Evolutionary conservation across 1,284 basidiomycete genomes (phyloP), one percentile per base, ranked within the genome.

Genomic region (Macrocystidia cucumis): DNA sequence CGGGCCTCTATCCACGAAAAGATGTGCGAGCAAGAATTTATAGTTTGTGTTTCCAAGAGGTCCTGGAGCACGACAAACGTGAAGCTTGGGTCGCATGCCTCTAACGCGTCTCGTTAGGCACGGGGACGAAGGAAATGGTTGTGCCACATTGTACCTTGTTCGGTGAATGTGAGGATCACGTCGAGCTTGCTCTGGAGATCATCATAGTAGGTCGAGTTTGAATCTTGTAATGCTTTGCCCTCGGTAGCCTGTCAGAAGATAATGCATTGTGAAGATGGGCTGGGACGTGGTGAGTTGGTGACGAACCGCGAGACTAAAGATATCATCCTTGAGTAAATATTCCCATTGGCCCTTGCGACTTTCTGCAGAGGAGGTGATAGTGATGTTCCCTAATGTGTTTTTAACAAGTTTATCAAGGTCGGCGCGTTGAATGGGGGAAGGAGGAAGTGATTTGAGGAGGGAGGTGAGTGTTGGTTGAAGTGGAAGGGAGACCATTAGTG

Each of bases 1-100:
- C 81, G 77, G 33, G 57, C 57, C 59, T 91, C 88, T 29, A 91
- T 80, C 82, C 87, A 91, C 2, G 78, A 76, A 59, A 91, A 89
- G 21, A 91, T 74, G 44, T 82, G 77, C 9, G 84, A 83, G 53
- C 88, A 91, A 5, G 83, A 87, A 1, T 65, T 55, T 43, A 91
- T 80, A 6, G 88, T 89, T 45, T 90, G 86, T 1, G 75, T 77
- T 51, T 91, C 88, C 35, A 91, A 64, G 9, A 91, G 62, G 45
- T 86, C 81, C 48, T 85, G 74, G 1, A 91, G 67, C 13, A 85
- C 63, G 23, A 63, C 63, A 45, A 89, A 76, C 1, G 84, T 60
- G 39, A 63, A 61, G 3, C 52, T 55, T 30, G 54, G 57, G 43
- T 66, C 63, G 39, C 62, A 64, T 17, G 59, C 59, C 42, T 64